A percentile compares a stretch with the other conserved stretches of the same genome.
Conservation (phyloP, 2,329 filamentous ascomycete species). For the Phialophora verrucosa region DNA sequence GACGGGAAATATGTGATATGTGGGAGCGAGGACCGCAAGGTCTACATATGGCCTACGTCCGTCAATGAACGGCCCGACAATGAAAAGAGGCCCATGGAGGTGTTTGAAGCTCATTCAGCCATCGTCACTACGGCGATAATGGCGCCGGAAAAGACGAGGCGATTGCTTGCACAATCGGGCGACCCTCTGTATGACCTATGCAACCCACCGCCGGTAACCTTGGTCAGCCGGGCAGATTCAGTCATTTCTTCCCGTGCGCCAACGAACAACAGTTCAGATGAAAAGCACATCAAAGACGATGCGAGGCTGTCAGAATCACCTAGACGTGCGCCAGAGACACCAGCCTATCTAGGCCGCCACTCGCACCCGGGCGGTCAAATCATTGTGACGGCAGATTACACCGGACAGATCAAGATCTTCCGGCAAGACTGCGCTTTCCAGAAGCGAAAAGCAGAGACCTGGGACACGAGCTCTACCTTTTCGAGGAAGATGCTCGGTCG, state of each 20-base stretch:
- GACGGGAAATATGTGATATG: slow-evolving; percentile 86
- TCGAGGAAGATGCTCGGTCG: slow-evolving; percentile 67
- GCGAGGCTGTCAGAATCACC: slow-evolving; percentile 38
- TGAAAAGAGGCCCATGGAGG: slow-evolving; percentile 80
- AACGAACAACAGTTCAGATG: slow-evolving; percentile 47
- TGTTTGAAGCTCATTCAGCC: slow-evolving; percentile 86
- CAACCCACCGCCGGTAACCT: slow-evolving; percentile 87
- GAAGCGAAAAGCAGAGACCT: slow-evolving; percentile 77
- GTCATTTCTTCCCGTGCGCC: slow-evolving; percentile 56
- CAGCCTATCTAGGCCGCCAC: slow-evolving; percentile 76
- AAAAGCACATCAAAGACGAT: slow-evolving; percentile 39
- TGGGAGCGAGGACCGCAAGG: slow-evolving; percentile 87
- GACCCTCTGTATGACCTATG: slow-evolving; percentile 96
- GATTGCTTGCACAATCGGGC: slow-evolving; percentile 77
- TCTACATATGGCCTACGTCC: slow-evolving; percentile 85
- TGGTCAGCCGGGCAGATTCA: slow-evolving; percentile 75
- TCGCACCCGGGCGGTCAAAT: slow-evolving; percentile 84
- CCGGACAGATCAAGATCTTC: slow-evolving; percentile 90
- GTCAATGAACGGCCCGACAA: slow-evolving; percentile 58
- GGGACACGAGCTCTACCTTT: slow-evolving; percentile 78
- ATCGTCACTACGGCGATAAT: slow-evolving; percentile 90
- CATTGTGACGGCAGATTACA: slow-evolving; percentile 86
- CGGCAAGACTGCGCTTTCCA: slow-evolving; percentile 87
- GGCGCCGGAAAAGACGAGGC: slow-evolving; percentile 77
- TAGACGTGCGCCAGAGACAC: slow-evolving; percentile 68